Conservation (phyloP, 2,329 filamentous ascomycete species). For the Xylariaceae sp. region DNA sequence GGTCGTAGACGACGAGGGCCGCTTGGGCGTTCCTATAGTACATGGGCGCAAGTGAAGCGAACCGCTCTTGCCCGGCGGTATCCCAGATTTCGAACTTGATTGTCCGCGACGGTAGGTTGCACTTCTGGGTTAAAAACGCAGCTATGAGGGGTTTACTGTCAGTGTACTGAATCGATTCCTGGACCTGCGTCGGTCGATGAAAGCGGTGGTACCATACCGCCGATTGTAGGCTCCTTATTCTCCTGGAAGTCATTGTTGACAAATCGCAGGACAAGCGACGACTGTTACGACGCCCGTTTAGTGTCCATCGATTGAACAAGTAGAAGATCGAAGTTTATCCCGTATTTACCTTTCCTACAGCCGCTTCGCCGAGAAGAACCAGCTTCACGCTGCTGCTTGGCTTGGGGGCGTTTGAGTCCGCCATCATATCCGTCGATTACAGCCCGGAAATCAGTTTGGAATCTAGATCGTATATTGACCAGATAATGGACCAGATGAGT, state of each 20-base stretch:
- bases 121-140: constrained; percentile 98
- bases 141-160: constrained; percentile 48
- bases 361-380: constrained; percentile 92
- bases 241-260: constrained; percentile 99
- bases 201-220: constrained; percentile 61
- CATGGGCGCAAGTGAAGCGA: constrained; percentile 94
- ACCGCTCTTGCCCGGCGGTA: constrained; percentile 95
- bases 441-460: too few species aligned
- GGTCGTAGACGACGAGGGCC: constrained; percentile 95
- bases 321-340: background rate
- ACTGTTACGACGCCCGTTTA: constrained; percentile 48
- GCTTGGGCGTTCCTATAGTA: constrained; percentile 99
- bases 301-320: constrained; percentile 7
- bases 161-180: constrained; percentile 9
- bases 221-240: constrained; percentile 99
- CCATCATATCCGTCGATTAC: constrained; percentile 51
- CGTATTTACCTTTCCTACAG: constrained; percentile 81
- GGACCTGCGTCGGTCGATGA: constrained; percentile 4
- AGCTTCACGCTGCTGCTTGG: constrained; percentile 99
- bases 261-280: constrained; percentile 93
- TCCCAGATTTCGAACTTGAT: constrained; percentile 98
- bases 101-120: constrained; percentile 85
- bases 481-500: too few species aligned
- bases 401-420: constrained; percentile 73
- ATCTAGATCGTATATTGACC: too few species aligned